Base-by-base conservation (phyloP, 495 filamentous ascomycete species). In the Neurospora sp. region DNA sequence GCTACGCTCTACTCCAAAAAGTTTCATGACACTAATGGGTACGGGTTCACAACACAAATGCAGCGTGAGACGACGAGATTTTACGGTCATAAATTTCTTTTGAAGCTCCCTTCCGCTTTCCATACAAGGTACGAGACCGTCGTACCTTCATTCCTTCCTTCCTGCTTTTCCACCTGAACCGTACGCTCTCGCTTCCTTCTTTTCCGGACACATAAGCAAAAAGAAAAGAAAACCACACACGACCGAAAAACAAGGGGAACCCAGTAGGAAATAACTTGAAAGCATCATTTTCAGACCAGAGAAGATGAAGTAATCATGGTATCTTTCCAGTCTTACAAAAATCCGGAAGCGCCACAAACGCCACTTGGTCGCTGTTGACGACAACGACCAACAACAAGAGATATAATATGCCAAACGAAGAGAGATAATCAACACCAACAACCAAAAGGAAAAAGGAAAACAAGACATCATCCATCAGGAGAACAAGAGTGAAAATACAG, bases 281-380 rank as follows among this genome's bases (percentile, higher is more conserved):
- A 7, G 48, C 20, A 27, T 59, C 48, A 59, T 27, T 59, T 59
- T 59, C 48, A 14, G 54, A 35, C 54, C 12, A 16, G 54, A 18
- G 23, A 66, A 66, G 54, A 66, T 66, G 27, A 37, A 66, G 54
- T 35, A 76, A 71, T 72, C 74, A 77, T 76, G 78, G 76, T 79
- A 79, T 79, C 75, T 78, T 35, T 76, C 77, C 76, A 76, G 71
- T 74, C 69, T 78, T 35, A 66, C 27, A 18, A 10, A 62, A 35
- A 66, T 74, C 75, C 75, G 69, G 69, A 74, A 27, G 72, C 74
- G 76, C 78, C 76, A 37, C 27, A 71, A 79, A 79, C 78, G 78
- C 78, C 78, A 76, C 76, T 75, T 75, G 70, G 74, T 76, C 76
- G 71, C 48, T 73, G 39, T 75, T 72, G 76, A 73, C 73, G 76